A percentile compares a stretch with the other conserved stretches of the same genome.
Conservation (phyloP, 2,329 filamentous ascomycete genomes). For the Venturia pyrina region DNA sequence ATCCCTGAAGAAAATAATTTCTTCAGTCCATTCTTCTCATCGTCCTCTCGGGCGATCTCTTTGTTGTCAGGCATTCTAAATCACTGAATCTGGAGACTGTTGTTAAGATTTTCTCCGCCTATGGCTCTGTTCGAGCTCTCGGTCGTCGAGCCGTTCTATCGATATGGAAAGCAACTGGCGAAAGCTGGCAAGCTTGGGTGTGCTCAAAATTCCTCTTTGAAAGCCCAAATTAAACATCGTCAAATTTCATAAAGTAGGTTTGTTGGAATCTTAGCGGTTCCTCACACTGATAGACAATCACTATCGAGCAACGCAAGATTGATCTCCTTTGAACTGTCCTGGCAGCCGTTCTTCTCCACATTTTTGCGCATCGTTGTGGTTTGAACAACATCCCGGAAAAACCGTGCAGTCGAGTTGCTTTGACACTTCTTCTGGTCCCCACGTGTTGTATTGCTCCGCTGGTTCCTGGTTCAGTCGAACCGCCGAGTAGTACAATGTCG, state of each 20-base stretch:
- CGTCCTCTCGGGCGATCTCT: too few relatives aligned
- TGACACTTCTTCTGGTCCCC: background rate
- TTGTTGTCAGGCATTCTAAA: background rate
- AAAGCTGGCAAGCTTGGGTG: background rate
- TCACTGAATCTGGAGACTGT: background rate
- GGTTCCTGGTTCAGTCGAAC: background rate
- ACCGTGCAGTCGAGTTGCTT: background rate
- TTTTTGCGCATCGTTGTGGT: background rate
- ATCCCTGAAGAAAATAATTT: too few relatives aligned
- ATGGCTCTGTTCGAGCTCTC: background rate
- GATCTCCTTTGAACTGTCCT: constrained; percentile 6
- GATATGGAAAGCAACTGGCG: too few relatives aligned
- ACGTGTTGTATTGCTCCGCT: background rate
- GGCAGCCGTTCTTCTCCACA: constrained; percentile 2
- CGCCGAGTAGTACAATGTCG: background rate
- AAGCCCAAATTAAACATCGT: background rate
- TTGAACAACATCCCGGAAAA: constrained; percentile 10
- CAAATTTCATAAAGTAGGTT: too few relatives aligned
- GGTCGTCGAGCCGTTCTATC: background rate
- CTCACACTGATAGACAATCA: background rate
- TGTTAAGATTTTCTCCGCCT: background rate
- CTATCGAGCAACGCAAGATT: background rate
- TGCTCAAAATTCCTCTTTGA: background rate
- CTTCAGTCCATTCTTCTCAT: background rate
- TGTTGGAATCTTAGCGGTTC: too few relatives aligned